phyloP scores from a whole-genome alignment of 768 basidiomycete genomes.

The Rhizopogon sp. region DNA sequence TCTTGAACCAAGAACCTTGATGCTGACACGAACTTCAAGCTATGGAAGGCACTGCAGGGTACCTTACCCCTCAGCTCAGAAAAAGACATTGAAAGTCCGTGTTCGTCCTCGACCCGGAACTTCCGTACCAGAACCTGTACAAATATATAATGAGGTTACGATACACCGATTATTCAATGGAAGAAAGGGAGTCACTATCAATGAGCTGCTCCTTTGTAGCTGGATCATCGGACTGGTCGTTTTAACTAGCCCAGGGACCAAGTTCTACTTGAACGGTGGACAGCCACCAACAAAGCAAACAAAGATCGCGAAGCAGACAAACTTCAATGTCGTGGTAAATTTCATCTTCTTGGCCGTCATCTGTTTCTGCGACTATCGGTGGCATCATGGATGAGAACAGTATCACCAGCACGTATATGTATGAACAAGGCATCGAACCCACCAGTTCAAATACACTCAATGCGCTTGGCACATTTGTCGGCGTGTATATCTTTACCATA shows the following conservation, averaged over 20 bases:
- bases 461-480: constrained; percentile 84
- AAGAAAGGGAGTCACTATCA: constrained; percentile 76
- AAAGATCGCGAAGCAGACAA: constrained; percentile 98
- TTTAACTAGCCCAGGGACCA: constrained; percentile 90
- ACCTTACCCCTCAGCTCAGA: constrained; percentile 75
- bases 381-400: constrained; percentile 60
- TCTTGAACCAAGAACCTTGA: constrained; percentile 98
- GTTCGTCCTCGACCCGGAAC: constrained; percentile 89
- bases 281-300: constrained; percentile 91
- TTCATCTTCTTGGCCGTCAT: constrained; percentile 74
- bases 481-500: constrained; percentile 48
- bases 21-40: constrained; percentile 96
- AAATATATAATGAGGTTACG: constrained; percentile 80
- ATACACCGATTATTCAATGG: constrained; percentile 52
- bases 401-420: constrained; percentile 66
- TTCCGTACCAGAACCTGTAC: constrained; percentile 92
- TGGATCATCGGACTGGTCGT: constrained; percentile 95
- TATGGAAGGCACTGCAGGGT: constrained; percentile 68
- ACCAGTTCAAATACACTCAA: constrained; percentile 61
- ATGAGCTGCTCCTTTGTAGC: constrained; percentile 88
- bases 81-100: constrained; percentile 86
- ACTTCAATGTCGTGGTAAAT: constrained; percentile 96
- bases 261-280: constrained; percentile 90
- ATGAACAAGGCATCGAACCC: constrained; percentile 62
- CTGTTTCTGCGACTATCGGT: constrained; percentile 75